Evolutionary conservation across 1,284 basidiomycete genomes (phyloP).

Genomic region (Fomitopsis palustris): DNA sequence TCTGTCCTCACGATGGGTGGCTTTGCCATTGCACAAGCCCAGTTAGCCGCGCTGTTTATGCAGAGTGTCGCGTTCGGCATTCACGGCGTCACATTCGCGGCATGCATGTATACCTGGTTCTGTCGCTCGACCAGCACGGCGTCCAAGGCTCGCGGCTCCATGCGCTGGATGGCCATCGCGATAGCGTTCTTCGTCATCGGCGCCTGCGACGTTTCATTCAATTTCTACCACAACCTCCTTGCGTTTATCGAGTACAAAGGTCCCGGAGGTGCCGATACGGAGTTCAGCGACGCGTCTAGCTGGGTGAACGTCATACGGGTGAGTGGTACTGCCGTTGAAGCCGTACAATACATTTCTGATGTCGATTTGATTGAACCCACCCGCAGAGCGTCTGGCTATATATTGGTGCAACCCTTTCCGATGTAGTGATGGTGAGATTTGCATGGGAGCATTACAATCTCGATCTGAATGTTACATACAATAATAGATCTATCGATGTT

Average conservation of each 20-base stretch:
- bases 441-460: background rate
- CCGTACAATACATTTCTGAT: too few species aligned
- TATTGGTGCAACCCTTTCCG: constrained; percentile 12
- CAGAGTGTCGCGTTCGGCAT: background rate
- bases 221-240: background rate
- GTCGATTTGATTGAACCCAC: too few species aligned
- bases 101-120: background rate
- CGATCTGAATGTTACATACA: too few species aligned
- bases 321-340: background rate
- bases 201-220: background rate
- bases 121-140: background rate
- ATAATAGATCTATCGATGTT: constrained; percentile 14
- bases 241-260: background rate
- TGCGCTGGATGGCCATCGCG: background rate
- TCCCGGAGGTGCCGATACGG: background rate
- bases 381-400: background rate
- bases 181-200: background rate
- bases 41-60: background rate
- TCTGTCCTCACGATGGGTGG: background rate
- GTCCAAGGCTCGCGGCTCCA: background rate
- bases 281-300: background rate
- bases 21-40: background rate
- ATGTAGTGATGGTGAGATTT: constrained; percentile 19
- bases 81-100: background rate
- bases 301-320: background rate